These are phyloP conservation scores for Rhizopogon salebrosus DNA, from an alignment of 768 basidiomycete species.

Conservation along the genomic window DNA sequence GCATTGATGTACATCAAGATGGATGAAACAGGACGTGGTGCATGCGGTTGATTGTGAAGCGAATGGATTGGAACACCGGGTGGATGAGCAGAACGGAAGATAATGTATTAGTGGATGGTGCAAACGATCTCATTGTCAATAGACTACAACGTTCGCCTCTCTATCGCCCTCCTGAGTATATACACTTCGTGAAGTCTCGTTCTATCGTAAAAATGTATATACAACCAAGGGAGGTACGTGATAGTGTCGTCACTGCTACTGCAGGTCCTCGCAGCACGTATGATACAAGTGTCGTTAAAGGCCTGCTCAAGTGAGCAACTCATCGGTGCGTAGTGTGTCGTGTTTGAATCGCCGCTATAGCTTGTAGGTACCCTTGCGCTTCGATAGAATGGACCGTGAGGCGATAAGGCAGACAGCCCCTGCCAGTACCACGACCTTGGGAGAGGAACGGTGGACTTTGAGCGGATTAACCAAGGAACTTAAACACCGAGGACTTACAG, in stretches of 20 bases:
- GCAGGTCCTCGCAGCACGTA: neutral
- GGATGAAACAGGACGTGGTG: too few species aligned
- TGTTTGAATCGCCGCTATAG: slow-evolving; percentile 2
- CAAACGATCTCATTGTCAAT: neutral
- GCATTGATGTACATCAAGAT: too few species aligned
- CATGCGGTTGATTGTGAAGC: too few species aligned
- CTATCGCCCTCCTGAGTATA: neutral
- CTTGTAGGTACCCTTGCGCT: slow-evolving; percentile 5
- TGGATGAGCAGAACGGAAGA: neutral
- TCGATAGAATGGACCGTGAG: slow-evolving; percentile 4
- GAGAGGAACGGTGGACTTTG: neutral
- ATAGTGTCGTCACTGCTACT: neutral
- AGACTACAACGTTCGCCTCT: neutral
- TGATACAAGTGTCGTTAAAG: neutral
- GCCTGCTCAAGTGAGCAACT: neutral
- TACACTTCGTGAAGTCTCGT: neutral
- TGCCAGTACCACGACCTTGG: slow-evolving; percentile 10
- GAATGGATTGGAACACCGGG: neutral
- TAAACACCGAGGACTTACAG: slow-evolving; percentile 24
- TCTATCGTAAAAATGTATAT: neutral
- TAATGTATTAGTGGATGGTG: neutral
- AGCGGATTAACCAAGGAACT: neutral
- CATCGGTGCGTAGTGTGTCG: neutral
- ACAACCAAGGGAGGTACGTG: neutral
- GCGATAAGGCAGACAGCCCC: slow-evolving; percentile 6